These are phyloP conservation scores for Cymbidium sinense DNA, from an alignment of 106 monocot genomes.

Conservation along the genomic window DNA sequence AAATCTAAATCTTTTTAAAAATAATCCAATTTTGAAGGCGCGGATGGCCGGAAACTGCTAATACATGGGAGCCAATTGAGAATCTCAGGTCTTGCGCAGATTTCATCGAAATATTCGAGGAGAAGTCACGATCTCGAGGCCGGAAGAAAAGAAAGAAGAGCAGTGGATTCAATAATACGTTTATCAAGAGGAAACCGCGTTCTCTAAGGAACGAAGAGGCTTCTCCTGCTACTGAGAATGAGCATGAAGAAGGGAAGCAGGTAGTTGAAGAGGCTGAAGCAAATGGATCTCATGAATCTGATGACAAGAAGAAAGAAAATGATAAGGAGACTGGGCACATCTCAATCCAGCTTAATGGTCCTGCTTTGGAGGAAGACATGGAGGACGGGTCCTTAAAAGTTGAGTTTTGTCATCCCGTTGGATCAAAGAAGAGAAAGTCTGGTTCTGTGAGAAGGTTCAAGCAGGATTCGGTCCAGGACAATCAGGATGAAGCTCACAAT, in stretches of 20 bases:
- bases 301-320: constrained; percentile 2
- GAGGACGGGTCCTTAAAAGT: constrained; percentile 25
- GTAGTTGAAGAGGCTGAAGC: background rate
- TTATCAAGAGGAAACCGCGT: constrained; percentile 12
- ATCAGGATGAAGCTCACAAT: constrained; percentile 3
- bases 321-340: constrained; percentile 10
- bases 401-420: constrained; percentile 23
- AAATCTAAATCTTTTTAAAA: background rate
- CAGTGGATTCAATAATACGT: background rate
- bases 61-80: constrained; percentile 94
- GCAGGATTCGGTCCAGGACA: constrained; percentile 8
- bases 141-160: constrained; percentile 58
- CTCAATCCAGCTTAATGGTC: constrained; percentile 15
- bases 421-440: constrained; percentile 89
- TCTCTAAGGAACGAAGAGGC: background rate
- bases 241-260: constrained; percentile 1
- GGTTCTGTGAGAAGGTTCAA: constrained; percentile 75
- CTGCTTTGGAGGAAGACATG: constrained; percentile 15
- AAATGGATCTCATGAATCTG: constrained; percentile 6
- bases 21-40: constrained; percentile 39
- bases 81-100: constrained; percentile 69
- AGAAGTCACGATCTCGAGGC: constrained; percentile 26
- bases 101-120: constrained; percentile 67
- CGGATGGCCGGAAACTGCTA: constrained; percentile 91
- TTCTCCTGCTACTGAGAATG: background rate